Base-by-base conservation (phyloP, 2,329 filamentous ascomycete species). In the Parasarocladium wereldwijsianum region DNA sequence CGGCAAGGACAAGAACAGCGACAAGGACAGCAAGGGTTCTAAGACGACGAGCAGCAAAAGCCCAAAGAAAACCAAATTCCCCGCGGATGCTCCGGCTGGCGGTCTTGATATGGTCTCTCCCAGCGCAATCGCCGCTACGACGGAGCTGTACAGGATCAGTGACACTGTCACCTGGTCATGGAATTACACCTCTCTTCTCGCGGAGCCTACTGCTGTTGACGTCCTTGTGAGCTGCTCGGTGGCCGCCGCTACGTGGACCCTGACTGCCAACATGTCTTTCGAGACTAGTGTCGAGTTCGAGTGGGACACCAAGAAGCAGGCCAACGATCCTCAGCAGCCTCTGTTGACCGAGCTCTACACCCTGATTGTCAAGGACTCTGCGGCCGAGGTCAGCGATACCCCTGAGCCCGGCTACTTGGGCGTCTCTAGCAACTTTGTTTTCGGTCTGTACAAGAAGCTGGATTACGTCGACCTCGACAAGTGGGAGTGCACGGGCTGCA, bases 141-240 rank as follows among this genome's bases (percentile, higher is more conserved):
- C 58, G 8, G 55, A 62, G 34, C 57, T 72, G 23, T 75, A 68
- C 59, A 70, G 70, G 43, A 70, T 76, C 36, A 65, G 67, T 36
- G 62, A 74, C 43, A 56, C 56, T 25, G 54, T 75, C 24, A 76
- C 69, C 10, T 71, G 67, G 50, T 61, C 52, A 26, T 78, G 71
- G 70, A 76, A 76, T 52, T 77, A 76, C 54, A 77, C 73, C 4
- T 64, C 63, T 25, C 48, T 78, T 17, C 55, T 60, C 32, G 68
- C 54, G 16, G 65, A 58, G 2, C 73, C 73, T 2, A 70, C 66
- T 3, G 71, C 69, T 23, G 44, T 78, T 34, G 69, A 77, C 38
- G 55, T 77, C 10, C 47, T 74, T 34, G 57, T 70, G 19, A 68
- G 65, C 38, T 72, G 66, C 54, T 63, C 62, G 23, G 47, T 47